A percentile compares a stretch with the other conserved stretches of the same genome.
Conservation (phyloP, 768 basidiomycete species). For the Leccinum uliginosum region DNA sequence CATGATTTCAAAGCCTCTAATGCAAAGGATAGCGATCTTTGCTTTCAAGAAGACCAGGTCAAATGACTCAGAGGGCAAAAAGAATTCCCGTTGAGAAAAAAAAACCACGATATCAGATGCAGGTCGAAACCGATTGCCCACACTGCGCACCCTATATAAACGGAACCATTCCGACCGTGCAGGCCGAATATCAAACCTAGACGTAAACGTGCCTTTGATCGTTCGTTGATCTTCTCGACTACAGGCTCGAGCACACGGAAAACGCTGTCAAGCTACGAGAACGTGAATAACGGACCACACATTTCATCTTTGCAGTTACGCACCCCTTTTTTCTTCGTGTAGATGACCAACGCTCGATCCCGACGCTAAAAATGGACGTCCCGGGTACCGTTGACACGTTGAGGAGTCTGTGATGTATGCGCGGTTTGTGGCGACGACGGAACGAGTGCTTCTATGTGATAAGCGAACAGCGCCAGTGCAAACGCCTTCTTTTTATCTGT, state of each 20-base stretch:
- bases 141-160: slow-evolving; percentile 59
- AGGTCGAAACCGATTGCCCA: not conserved
- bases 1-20: slow-evolving; percentile 97
- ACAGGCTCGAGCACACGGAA: slow-evolving; percentile 98
- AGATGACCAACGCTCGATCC: slow-evolving; percentile 86
- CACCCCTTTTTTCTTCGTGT: slow-evolving; percentile 93
- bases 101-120: not conserved
- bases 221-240: slow-evolving; percentile 81
- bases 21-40: slow-evolving; percentile 88
- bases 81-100: slow-evolving; percentile 63
- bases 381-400: slow-evolving; percentile 84
- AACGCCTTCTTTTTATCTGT: not conserved
- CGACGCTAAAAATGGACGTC: slow-evolving; percentile 96
- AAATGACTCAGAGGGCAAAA: slow-evolving; percentile 86
- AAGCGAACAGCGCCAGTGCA: slow-evolving; percentile 77
- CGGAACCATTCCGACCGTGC: slow-evolving; percentile 94
- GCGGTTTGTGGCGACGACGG: slow-evolving; percentile 73
- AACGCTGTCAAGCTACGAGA: slow-evolving; percentile 69
- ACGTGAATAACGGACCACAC: slow-evolving; percentile 6
- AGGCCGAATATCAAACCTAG: slow-evolving; percentile 72
- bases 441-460: slow-evolving; percentile 94
- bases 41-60: slow-evolving; percentile 91
- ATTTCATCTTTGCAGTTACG: slow-evolving; percentile 15
- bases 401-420: slow-evolving; percentile 73
- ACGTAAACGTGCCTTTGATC: slow-evolving; percentile 64